A percentile compares a stretch with the other conserved stretches of the same genome.
These are phyloP conservation scores for Psidium friedrichsthalianum DNA, from an alignment of 345 rosid species.

Conservation along the genomic window DNA sequence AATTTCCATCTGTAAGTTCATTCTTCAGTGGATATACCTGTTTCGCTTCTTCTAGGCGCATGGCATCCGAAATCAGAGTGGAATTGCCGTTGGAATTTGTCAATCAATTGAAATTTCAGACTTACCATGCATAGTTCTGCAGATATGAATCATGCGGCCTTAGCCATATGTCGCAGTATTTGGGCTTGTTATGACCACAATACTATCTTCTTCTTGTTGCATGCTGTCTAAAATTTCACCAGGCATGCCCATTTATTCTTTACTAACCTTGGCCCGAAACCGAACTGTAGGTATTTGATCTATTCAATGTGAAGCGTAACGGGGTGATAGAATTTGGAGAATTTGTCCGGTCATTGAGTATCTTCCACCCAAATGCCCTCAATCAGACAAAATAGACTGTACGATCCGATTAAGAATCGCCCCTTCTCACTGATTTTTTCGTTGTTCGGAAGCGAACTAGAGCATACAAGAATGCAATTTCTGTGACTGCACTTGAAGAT, in stretches of 20 bases:
- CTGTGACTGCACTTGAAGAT: neutral
- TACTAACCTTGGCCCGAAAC: neutral
- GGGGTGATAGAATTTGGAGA: slow-evolving; percentile 25
- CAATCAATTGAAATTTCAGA: neutral
- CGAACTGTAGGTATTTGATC: slow-evolving; percentile 12
- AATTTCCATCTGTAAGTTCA: neutral
- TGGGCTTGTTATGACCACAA: neutral
- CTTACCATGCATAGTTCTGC: neutral
- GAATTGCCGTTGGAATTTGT: neutral
- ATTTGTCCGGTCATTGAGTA: slow-evolving; percentile 17
- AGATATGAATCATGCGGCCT: neutral
- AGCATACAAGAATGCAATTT: neutral
- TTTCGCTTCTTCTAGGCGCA: neutral
- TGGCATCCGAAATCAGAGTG: neutral
- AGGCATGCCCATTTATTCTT: neutral
- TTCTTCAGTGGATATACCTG: neutral
- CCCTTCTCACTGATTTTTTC: neutral
- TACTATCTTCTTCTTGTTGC: neutral
- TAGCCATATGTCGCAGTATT: neutral
- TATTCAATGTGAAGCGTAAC: slow-evolving; percentile 11
- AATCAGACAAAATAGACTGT: slow-evolving; percentile 12
- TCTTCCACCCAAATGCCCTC: slow-evolving; percentile 22
- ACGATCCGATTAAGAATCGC: neutral
- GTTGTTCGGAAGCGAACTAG: neutral
- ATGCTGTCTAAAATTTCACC: neutral